Evolutionary conservation across 345 rosid species (phyloP).

Genomic region (Eucalyptus victrix): DNA sequence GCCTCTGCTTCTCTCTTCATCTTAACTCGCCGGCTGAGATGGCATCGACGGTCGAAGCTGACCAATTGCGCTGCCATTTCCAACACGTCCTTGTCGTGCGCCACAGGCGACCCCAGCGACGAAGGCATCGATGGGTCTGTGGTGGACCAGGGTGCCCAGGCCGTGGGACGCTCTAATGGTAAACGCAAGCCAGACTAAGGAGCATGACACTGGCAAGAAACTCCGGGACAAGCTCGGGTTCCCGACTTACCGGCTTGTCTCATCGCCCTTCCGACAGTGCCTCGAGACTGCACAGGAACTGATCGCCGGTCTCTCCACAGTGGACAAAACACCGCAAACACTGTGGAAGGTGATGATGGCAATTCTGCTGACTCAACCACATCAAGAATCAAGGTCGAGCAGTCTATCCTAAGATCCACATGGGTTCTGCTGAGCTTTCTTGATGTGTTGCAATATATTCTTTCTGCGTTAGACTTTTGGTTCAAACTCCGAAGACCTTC

Average conservation of each 20-base stretch:
- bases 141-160: conserved; percentile 38
- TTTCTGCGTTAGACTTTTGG: neutral
- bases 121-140: conserved; percentile 19
- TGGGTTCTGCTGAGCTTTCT: neutral
- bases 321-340: conserved; percentile 1
- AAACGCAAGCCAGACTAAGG: conserved; percentile 31
- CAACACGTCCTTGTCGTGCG: conserved; percentile 77
- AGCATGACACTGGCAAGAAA: conserved; percentile 30
- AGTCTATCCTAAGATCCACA: neutral
- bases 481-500: neutral
- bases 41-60: neutral
- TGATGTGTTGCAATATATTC: neutral
- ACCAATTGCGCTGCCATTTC: neutral
- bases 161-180: conserved; percentile 71
- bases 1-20: neutral
- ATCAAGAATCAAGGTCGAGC: neutral
- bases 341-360: neutral
- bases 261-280: conserved; percentile 75
- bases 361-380: conserved; percentile 20
- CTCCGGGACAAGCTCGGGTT: conserved; percentile 29
- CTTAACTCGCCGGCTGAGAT: neutral
- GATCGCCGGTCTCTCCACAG: conserved; percentile 44
- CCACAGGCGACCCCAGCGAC: conserved; percentile 72
- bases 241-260: conserved; percentile 73
- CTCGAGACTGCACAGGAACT: conserved; percentile 57